Evolutionary conservation across 140 eudicot species (phyloP), one percentile per base, ranked within the genome.

Genomic region (Erigeron philadelphicus): DNA sequence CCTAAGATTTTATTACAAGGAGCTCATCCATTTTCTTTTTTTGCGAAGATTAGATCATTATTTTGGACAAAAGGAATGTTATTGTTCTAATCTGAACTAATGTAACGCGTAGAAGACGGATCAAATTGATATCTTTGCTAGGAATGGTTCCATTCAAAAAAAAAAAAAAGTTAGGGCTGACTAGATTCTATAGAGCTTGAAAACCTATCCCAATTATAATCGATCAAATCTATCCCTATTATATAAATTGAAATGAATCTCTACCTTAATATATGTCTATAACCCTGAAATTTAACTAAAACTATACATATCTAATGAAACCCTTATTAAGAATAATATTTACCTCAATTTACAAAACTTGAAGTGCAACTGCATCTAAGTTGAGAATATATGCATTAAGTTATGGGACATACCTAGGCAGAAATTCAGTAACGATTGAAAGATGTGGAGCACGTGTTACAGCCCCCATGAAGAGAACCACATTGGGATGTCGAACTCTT

Each of bases 401-500:
- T 57, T 15, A 13, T 2, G 44, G 45, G 31, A 68, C 84, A 78
- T 84, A 93, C 98, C 98, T 89, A 57, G 95, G 98, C 75, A 93
- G 95, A 78, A 89, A 93, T 62, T 93, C 98, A 4, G 98, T 89
- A 75, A 93, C 83, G 78, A 93, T 93, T 44, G 98, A 93, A 67
- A 93, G 95, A 86, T 89, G 79, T 74, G 98, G 96, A 53, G 96
- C 84, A 64, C 90, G 98, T 44, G 98, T 93, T 61, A 93, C 81
- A 66, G 96, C 98, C 65, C 98, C 98, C 98, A 93, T 93, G 85
- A 93, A 93, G 56, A 93, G 94, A 41, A 93, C 96, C 67, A 93
- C 96, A 79, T 93, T 93, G 38, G 98, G 98, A 81, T 93, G 98
- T 60, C 98, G 80, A 45, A 89, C 82, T 72, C 84, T 86, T 83